phyloP scores from a whole-genome alignment of 306 rosid species.

The Pyrus betulifolia region DNA sequence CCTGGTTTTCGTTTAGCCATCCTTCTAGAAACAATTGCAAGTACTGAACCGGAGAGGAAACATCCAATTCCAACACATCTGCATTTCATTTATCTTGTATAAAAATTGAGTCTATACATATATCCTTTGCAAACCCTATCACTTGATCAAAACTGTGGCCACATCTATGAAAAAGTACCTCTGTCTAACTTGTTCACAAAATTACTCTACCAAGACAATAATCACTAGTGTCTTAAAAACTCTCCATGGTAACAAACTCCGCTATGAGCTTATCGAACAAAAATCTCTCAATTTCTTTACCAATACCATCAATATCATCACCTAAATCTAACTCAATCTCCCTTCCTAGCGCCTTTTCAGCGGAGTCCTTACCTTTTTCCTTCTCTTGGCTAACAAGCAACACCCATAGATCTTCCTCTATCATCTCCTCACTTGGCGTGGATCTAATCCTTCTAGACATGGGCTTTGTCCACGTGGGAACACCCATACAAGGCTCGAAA shows the following conservation, averaged over 20 bases:
- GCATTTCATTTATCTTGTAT: constrained; percentile 22
- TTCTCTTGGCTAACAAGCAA: constrained; percentile 50
- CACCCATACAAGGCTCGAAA: constrained; percentile 40
- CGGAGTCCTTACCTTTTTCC: constrained; percentile 33
- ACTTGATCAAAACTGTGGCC: constrained; percentile 32
- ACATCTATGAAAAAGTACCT: constrained; percentile 11
- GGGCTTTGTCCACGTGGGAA: constrained; percentile 44
- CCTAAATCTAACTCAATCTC: constrained; percentile 56
- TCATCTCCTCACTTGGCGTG: constrained; percentile 29
- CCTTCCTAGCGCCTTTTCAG: constrained; percentile 32
- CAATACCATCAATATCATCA: constrained; percentile 51
- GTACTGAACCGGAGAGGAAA: not conserved
- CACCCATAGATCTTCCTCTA: constrained; percentile 72
- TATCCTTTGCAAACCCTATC: constrained; percentile 21
- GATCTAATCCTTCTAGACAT: constrained; percentile 46
- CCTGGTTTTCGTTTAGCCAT: not conserved
- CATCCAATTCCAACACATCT: not conserved
- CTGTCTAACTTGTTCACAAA: not conserved
- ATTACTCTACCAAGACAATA: not conserved
- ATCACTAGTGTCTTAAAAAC: constrained; percentile 23
- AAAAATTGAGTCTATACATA: constrained; percentile 24
- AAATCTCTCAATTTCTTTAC: constrained; percentile 50
- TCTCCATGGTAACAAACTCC: constrained; percentile 43
- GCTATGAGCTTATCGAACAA: constrained; percentile 55
- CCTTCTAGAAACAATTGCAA: not conserved